Conservation (phyloP, 2,329 filamentous ascomycete species). For the Tympanopsis confertula region DNA sequence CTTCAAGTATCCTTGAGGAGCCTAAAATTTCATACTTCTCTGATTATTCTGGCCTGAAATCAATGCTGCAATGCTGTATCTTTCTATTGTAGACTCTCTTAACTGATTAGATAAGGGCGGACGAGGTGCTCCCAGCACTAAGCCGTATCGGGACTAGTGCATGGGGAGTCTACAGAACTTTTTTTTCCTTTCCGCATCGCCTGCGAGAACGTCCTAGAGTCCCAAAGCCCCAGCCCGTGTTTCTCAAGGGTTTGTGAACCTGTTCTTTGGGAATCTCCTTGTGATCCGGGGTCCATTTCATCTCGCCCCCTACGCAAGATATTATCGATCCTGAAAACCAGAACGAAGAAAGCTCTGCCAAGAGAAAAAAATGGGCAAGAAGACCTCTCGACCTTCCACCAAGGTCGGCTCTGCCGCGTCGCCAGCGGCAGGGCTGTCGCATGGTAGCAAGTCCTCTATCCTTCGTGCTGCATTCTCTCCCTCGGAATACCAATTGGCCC, state of each 20-base stretch:
- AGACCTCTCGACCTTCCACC: conserved; percentile 25
- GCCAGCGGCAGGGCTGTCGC: conserved; percentile 18
- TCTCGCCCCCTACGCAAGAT: too few species aligned
- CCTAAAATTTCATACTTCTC: too few species aligned
- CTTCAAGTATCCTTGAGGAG: too few species aligned
- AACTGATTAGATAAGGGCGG: conserved; percentile 18
- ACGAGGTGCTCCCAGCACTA: conserved; percentile 9
- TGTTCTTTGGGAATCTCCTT: too few species aligned
- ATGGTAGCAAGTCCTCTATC: conserved; percentile 31
- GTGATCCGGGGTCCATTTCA: too few species aligned
- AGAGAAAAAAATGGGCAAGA: conserved; percentile 28
- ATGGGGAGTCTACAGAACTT: conserved; percentile 8
- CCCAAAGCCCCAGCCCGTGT: too few species aligned
- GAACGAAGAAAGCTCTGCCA: too few species aligned
- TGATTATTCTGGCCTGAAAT: too few species aligned
- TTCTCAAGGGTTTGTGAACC: too few species aligned
- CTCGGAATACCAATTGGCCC: conserved; percentile 33
- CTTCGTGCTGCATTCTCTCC: conserved; percentile 34
- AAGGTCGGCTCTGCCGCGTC: conserved; percentile 28
- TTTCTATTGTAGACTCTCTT: too few species aligned
- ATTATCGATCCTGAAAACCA: too few species aligned
- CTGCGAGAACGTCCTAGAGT: conserved; percentile 6
- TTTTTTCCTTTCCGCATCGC: neutral
- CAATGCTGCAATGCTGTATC: too few species aligned
- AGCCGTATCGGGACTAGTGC: conserved; percentile 16